phyloP scores from a whole-genome alignment of 2,329 filamentous ascomycete species.

The Clonostachys chloroleuca region DNA sequence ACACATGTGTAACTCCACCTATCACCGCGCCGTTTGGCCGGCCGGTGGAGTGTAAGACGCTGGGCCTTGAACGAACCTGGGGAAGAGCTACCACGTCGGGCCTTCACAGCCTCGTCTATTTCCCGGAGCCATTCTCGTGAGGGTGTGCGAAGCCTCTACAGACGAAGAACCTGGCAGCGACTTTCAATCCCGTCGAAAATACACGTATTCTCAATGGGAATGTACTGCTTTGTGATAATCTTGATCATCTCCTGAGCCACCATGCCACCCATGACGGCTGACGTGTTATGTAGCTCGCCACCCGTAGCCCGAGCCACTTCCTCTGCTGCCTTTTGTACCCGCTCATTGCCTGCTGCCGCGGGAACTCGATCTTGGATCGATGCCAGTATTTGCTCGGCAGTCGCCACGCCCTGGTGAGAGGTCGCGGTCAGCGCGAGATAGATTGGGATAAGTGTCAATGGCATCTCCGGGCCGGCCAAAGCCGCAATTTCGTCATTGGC shows the following conservation, averaged over 20 bases:
- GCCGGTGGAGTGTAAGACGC: no score
- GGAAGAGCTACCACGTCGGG: no score
- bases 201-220: slow-evolving; percentile 67
- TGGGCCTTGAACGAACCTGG: no score
- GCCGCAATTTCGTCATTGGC: slow-evolving; percentile 49
- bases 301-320: slow-evolving; percentile 75
- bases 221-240: slow-evolving; percentile 69
- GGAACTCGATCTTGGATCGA: slow-evolving; percentile 36
- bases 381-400: slow-evolving; percentile 49
- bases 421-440: slow-evolving; percentile 62
- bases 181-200: slow-evolving; percentile 66
- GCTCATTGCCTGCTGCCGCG: slow-evolving; percentile 42
- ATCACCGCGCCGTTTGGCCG: no score
- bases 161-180: slow-evolving; percentile 52
- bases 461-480: slow-evolving; percentile 37
- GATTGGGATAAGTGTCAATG: slow-evolving; percentile 60
- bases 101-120: no score
- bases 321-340: slow-evolving; percentile 48
- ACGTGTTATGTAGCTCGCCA: slow-evolving; percentile 89
- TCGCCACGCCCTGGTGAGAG: slow-evolving; percentile 35
- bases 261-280: slow-evolving; percentile 82
- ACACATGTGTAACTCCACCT: no score
- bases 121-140: no score
- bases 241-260: slow-evolving; percentile 98
- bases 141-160: slow-evolving; percentile 23